phyloP scores from a whole-genome alignment of 2,329 filamentous ascomycete species.

The Sporothrix sp. region DNA sequence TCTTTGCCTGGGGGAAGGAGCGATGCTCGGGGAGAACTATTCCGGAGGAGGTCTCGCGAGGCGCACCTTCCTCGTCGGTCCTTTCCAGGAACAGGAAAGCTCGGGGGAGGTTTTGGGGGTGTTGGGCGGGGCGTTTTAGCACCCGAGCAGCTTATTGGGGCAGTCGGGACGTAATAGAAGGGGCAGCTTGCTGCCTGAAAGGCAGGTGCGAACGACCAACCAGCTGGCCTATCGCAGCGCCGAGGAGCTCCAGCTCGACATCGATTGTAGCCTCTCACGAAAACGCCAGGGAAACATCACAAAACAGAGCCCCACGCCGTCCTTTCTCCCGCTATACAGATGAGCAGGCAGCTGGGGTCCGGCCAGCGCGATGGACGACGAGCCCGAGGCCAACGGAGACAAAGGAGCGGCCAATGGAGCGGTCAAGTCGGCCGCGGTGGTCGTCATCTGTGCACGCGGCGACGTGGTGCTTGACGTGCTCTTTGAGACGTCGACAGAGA shows the following conservation, averaged over 20 bases:
- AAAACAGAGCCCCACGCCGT: neutral
- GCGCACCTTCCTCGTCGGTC: neutral
- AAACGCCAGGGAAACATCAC: too few relatives aligned
- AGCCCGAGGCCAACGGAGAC: slow-evolving; percentile 14
- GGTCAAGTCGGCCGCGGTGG: slow-evolving; percentile 22
- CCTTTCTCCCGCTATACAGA: neutral
- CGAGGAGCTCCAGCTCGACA: too few relatives aligned
- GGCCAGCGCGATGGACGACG: slow-evolving; percentile 19
- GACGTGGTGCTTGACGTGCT: slow-evolving; percentile 58
- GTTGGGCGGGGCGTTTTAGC: neutral
- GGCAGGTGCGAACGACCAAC: neutral
- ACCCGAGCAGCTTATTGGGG: too few relatives aligned
- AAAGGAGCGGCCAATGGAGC: slow-evolving; percentile 6
- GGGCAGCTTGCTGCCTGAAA: neutral
- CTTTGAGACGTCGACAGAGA: slow-evolving; percentile 49
- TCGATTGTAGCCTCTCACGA: too few relatives aligned
- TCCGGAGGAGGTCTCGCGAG: neutral
- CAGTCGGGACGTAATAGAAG: too few relatives aligned
- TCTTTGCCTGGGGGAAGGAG: neutral
- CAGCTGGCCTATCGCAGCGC: neutral
- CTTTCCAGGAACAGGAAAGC: neutral
- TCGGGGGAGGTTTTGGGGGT: neutral
- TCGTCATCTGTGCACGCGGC: slow-evolving; percentile 46
- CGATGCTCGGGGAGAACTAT: slow-evolving; percentile 5
- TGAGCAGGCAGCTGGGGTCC: slow-evolving; percentile 5